Base-by-base conservation (phyloP, 768 basidiomycete genomes). In the Amanita brunnescens region DNA sequence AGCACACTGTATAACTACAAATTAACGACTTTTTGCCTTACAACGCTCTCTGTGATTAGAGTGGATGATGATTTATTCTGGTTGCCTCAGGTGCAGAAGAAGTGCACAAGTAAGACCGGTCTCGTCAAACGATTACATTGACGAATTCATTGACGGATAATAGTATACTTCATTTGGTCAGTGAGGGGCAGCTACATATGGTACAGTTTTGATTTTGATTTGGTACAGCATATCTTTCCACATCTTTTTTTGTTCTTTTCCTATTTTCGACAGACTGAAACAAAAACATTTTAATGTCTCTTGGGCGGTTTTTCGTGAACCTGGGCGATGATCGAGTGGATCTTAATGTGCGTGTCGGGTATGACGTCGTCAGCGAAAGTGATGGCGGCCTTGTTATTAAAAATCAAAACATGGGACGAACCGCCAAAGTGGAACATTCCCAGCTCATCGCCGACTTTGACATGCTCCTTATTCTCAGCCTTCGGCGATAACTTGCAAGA, bases 361-460 rank as follows among this genome's bases (percentile, higher is more conserved):
- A 32, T n/a, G 42, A 49, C 41, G 26, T 10, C 26, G 9, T 56
- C 53, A 30, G 18, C 23, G 34, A 56, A 56, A 4, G 16, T 45
- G 21, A 59, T 20, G 2, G 53, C 54, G 4, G 50, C 40, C n/a
- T 67, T 55, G 14, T 63, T 62, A 26, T 67, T 51, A 66, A 81
- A 82, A 14, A 79, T 52, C 42, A 76, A 54, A 51, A 70, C 64
- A 52, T 77, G 70, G 1, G 76, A 71, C 30, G 77, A 81, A 5
- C 80, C 81, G 7, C 79, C 81, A 64, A 79, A 82, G 59, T 81
- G 81, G 74, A 84, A 79, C 72, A 68, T 73, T 53, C 83, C 83
- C 0, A 80, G 53, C 59, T 82, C 63, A 24, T 83, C 76, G 1
- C 84, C 81, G 55, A 75, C 75, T 49, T 63, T 65, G 20, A 83